Evolutionary conservation across 129 eudicot genomes (phyloP), one percentile per base, ranked within the genome.

Genomic region (Flaveria robusta): DNA sequence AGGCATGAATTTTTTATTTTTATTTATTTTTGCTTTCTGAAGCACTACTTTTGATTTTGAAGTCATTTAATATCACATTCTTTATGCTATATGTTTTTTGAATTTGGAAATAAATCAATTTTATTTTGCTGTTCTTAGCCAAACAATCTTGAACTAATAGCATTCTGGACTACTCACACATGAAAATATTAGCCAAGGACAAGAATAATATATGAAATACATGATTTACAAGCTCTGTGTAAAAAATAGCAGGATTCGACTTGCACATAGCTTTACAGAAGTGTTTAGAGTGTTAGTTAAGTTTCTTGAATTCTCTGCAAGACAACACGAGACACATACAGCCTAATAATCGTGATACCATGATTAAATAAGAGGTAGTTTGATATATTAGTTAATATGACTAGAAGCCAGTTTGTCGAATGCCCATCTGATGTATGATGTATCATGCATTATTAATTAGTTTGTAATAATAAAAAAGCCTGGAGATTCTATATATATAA

Each of bases 1-100:
- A 94, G 92, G 98, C 74, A 87, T 66, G 80, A 60, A n/a, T n/a
- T n/a, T n/a, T n/a, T 41, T 88, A 18, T 16, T 81, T 8, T 23
- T 54, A 20, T 2, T 31, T 39, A 37, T 16, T 43, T 39, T 15
- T 39, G 51, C 23, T 43, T 39, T 15, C 22, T 71, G 29, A 23
- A 19, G 15, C 10, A 46, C 68, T 73, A 18, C 23, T 77, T 67
- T 1, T 54, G 19, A 74, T 77, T 67, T 1, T 54, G 19, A 74
- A 16, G 58, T 49, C 15, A n/a, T 60, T 72, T 66, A 34, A 62
- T 19, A 55, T 19, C 19, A 42, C 18, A 0, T 43, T 49, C 76
- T 47, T 42, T 7, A 15, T 45, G 23, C 65, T 58, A 58, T 58
- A 58, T 58, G 22, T 22, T 58, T 58, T 16, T 58, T 68, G 19